Evolutionary conservation across 2,329 filamentous ascomycete genomes (phyloP).

Genomic region (Penicillium rolfsii): DNA sequence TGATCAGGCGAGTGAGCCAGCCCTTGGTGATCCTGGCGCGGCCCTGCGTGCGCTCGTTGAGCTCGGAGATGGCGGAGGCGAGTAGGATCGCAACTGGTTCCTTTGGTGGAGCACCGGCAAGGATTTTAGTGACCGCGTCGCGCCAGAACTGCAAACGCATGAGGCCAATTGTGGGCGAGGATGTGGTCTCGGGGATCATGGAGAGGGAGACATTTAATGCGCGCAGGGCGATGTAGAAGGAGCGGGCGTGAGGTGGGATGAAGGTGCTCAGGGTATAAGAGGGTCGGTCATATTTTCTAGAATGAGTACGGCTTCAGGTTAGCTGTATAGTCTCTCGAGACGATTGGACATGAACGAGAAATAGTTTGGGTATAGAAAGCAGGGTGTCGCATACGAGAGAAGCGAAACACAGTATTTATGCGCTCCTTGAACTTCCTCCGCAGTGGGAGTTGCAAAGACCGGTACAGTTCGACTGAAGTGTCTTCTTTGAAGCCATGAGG

Average conservation of each 20-base stretch:
- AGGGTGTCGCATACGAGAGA: conserved; percentile 50
- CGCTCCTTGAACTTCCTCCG: conserved; percentile 57
- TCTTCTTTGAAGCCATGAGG: conserved; percentile 24
- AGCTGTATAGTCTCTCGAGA: neutral
- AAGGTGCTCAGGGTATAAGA: conserved; percentile 86
- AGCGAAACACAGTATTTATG: conserved; percentile 63
- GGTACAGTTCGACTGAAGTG: conserved; percentile 32
- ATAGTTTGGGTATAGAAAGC: neutral
- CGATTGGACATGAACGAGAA: neutral
- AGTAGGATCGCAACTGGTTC: conserved; percentile 90
- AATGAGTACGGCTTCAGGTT: neutral
- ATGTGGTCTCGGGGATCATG: conserved; percentile 85
- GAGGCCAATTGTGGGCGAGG: conserved; percentile 80
- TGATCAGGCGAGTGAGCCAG: conserved; percentile 77
- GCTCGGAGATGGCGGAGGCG: conserved; percentile 68
- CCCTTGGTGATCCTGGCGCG: conserved; percentile 63
- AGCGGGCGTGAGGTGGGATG: conserved; percentile 71
- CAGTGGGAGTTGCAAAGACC: conserved; percentile 24
- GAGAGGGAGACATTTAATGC: conserved; percentile 93
- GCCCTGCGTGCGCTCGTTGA: conserved; percentile 53
- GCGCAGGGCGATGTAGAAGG: conserved; percentile 87
- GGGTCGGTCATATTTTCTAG: conserved; percentile 83
- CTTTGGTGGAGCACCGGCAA: conserved; percentile 77
- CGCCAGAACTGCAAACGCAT: conserved; percentile 96
- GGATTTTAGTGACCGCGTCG: conserved; percentile 77